phyloP scores from a whole-genome alignment of 2,329 filamentous ascomycete genomes.

The Westerdykella aurantiaca region DNA sequence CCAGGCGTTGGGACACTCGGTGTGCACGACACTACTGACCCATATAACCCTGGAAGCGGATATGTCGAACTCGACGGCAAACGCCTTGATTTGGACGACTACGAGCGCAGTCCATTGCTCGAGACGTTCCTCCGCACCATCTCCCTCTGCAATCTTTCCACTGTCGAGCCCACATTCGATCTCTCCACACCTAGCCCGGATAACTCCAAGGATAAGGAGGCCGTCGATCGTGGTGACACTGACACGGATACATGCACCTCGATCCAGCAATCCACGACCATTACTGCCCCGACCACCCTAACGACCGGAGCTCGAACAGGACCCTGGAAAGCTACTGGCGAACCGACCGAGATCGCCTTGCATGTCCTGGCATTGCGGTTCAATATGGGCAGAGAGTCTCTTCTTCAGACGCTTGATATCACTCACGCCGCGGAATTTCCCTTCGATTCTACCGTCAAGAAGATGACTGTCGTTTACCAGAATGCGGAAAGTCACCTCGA shows the following conservation, averaged over 20 bases:
- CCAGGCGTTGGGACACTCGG: constrained; percentile 30
- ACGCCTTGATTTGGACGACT: constrained; percentile 20
- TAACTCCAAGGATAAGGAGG: constrained; percentile 49
- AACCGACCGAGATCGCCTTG: constrained; percentile 37
- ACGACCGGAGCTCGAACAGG: constrained; percentile 3
- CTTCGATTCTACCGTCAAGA: constrained; percentile 38
- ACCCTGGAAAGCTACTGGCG: constrained; percentile 32
- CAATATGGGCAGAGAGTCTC: constrained; percentile 29
- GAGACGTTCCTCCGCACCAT: constrained; percentile 33
- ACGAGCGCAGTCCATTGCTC: constrained; percentile 15
- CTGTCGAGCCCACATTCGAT: constrained; percentile 24
- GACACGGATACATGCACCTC: constrained; percentile 19
- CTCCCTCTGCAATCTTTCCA: constrained; percentile 37
- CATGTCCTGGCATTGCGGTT: constrained; percentile 38
- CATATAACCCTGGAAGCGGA: constrained; percentile 33
- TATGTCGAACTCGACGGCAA: constrained; percentile 27
- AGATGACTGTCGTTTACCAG: constrained; percentile 37
- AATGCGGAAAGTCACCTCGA: constrained; percentile 24
- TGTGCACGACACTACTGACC: constrained; percentile 31
- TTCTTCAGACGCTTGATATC: constrained; percentile 24
- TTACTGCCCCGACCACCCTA: constrained; percentile 27
- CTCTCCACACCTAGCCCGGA: constrained; percentile 30
- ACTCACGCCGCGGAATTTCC: constrained; percentile 35
- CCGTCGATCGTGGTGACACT: constrained; percentile 27
- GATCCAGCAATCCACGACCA: constrained; percentile 16